Conservation (phyloP, 2,329 filamentous ascomycete genomes). For the Trichophyton schoenleinii region DNA sequence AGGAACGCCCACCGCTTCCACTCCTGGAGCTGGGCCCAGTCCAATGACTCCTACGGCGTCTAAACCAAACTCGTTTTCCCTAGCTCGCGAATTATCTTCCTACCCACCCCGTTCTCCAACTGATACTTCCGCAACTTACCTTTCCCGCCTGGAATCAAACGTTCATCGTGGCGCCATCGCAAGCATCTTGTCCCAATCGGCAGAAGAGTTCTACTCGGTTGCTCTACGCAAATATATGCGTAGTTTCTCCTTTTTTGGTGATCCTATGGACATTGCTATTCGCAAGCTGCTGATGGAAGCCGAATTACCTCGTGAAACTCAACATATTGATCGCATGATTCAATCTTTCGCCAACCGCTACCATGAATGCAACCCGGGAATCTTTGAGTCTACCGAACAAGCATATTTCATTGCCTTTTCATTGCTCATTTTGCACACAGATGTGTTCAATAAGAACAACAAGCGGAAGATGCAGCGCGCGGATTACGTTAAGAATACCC, state of each 20-base stretch:
- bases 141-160: slow-evolving; percentile 68
- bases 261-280: slow-evolving; percentile 96
- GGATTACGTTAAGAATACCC: slow-evolving; percentile 91
- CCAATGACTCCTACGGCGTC: slow-evolving; percentile 55
- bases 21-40: neutral
- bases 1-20: slow-evolving; percentile 43
- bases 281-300: slow-evolving; percentile 94
- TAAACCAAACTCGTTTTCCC: slow-evolving; percentile 70
- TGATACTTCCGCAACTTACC: slow-evolving; percentile 80
- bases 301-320: slow-evolving; percentile 89
- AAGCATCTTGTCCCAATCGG: slow-evolving; percentile 71
- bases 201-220: slow-evolving; percentile 67
- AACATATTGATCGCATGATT: slow-evolving; percentile 90
- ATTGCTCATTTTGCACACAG: slow-evolving; percentile 87
- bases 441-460: slow-evolving; percentile 99
- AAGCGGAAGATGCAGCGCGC: slow-evolving; percentile 97
- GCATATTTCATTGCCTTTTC: slow-evolving; percentile 99
- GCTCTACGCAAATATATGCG: slow-evolving; percentile 92
- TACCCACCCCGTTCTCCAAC: slow-evolving; percentile 63
- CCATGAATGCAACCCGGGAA: slow-evolving; percentile 94
- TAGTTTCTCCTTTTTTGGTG: slow-evolving; percentile 86
- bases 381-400: slow-evolving; percentile 80
- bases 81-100: slow-evolving; percentile 55
- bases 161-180: slow-evolving; percentile 74
- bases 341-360: slow-evolving; percentile 94